Percentiles rank a stretch among this genome's conserved stretches.
Evolutionary conservation across 768 basidiomycete genomes (phyloP).

Genomic region (Auricularia auricula-judae): DNA sequence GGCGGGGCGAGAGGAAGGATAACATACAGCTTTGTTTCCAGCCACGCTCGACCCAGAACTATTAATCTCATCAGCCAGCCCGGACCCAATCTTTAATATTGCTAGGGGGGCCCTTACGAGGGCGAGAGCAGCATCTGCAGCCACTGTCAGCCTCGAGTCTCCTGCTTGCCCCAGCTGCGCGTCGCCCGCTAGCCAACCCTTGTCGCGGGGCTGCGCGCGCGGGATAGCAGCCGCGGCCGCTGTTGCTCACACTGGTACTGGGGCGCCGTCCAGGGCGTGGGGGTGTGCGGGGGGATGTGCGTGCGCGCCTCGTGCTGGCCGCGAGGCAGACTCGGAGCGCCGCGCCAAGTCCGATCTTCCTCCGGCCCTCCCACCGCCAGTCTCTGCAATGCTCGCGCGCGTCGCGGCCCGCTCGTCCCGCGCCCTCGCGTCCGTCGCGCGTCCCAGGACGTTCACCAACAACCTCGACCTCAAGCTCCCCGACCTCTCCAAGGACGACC

Average conservation of each 20-base stretch:
- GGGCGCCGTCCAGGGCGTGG: no score
- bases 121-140: neutral
- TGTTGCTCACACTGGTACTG: no score
- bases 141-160: neutral
- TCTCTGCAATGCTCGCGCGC: neutral
- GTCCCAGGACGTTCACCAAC: slow-evolving; percentile 12
- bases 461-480: slow-evolving; percentile 44
- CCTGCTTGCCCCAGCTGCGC: no score
- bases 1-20: neutral
- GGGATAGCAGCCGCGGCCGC: no score
- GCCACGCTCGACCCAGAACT: neutral
- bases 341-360: neutral
- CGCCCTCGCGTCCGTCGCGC: slow-evolving; percentile 22
- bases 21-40: neutral
- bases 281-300: no score
- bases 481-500: slow-evolving; percentile 31
- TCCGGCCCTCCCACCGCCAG: neutral
- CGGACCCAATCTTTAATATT: no score
- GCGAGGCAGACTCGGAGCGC: neutral
- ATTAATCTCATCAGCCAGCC: no score
- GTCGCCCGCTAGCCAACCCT: no score
- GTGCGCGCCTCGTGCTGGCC: neutral
- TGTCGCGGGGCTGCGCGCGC: neutral
- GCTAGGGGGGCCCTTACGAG: neutral
- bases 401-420: slow-evolving; percentile 3